Conservation (phyloP, 225 moss, liverwort and hornwort species). For the Takakia lepidozioides region DNA sequence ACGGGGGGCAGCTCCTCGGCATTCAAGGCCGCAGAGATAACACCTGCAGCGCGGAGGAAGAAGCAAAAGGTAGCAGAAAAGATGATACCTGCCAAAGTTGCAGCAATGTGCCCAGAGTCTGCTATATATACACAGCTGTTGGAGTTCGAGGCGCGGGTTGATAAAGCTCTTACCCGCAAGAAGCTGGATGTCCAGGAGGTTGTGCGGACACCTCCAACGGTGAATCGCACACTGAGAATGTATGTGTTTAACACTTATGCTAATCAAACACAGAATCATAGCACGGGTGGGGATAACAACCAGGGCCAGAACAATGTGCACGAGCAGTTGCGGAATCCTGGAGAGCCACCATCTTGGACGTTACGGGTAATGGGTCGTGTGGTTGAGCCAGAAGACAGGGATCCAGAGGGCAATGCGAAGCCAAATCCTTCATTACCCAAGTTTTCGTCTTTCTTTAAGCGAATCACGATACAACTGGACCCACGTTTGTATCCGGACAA, state of each 20-base stretch:
- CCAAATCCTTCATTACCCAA: slow-evolving; percentile 43
- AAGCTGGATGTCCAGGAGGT: slow-evolving; percentile 98
- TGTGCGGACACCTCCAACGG: slow-evolving; percentile 85
- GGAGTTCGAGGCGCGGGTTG: slow-evolving; percentile 88
- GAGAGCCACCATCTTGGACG: slow-evolving; percentile 84
- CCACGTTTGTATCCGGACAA: slow-evolving; percentile 80
- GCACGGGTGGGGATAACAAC: no score
- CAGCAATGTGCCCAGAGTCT: slow-evolving; percentile 80
- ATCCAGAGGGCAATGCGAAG: slow-evolving; percentile 28
- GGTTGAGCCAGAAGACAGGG: slow-evolving; percentile 57
- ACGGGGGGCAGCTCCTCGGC: slow-evolving; percentile 33
- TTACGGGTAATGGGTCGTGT: slow-evolving; percentile 91
- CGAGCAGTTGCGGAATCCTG: slow-evolving; percentile 30
- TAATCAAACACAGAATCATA: slow-evolving; percentile 40
- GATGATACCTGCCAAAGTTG: slow-evolving; percentile 88
- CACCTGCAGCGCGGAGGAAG: slow-evolving; percentile 90
- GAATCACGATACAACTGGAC: slow-evolving; percentile 84
- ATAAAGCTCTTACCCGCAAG: slow-evolving; percentile 78
- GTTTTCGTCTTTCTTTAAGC: slow-evolving; percentile 87
- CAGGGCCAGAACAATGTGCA: slow-evolving; percentile 38
- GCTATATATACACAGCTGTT: slow-evolving; percentile 83
- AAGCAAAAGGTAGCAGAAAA: slow-evolving; percentile 95
- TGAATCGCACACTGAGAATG: slow-evolving; percentile 73
- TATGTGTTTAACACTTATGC: slow-evolving; percentile 89
- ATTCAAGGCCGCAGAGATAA: slow-evolving; percentile 76